phyloP scores from a whole-genome alignment of 345 rosid genomes.

The Excoecaria cochinchinensis region DNA sequence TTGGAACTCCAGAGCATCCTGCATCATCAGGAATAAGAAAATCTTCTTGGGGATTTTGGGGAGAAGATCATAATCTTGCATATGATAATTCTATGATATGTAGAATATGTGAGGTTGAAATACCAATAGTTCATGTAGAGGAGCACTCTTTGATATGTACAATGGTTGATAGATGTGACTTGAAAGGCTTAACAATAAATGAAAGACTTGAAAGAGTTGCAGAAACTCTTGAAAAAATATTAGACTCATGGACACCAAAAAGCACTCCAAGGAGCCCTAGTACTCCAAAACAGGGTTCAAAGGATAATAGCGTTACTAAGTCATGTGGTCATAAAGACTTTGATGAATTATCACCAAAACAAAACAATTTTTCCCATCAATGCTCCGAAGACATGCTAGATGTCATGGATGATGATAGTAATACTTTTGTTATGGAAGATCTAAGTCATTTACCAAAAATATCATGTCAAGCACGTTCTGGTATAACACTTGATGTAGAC shows the following conservation, averaged over 20 bases:
- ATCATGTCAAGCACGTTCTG: conserved; percentile 94
- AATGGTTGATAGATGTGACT: conserved; percentile 91
- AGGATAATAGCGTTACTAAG: conserved; percentile 45
- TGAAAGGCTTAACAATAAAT: conserved; percentile 73
- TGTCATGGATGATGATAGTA: conserved; percentile 82
- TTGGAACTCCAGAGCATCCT: too few relatives aligned
- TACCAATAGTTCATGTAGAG: conserved; percentile 81
- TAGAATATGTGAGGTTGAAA: conserved; percentile 98
- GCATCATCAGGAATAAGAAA: too few relatives aligned
- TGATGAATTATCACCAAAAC: conserved; percentile 82
- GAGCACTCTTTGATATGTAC: conserved; percentile 96
- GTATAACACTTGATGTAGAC: conserved; percentile 93
- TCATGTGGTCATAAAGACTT: conserved; percentile 84
- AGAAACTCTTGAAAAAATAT: conserved; percentile 90
- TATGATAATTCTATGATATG: conserved; percentile 92
- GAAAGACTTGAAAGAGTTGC: conserved; percentile 83
- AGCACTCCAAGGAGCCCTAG: conserved; percentile 88
- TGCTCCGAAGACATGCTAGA: conserved; percentile 99
- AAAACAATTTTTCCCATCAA: conserved; percentile 93
- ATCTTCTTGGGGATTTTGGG: conserved; percentile 94
- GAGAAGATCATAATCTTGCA: conserved; percentile 58
- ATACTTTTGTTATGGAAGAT: conserved; percentile 78
- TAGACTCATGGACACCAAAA: conserved; percentile 69
- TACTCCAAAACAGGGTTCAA: conserved; percentile 44
- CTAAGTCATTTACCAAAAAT: conserved; percentile 83